phyloP scores from a whole-genome alignment of 148 eudicot species.

The Euryodendron excelsum region DNA sequence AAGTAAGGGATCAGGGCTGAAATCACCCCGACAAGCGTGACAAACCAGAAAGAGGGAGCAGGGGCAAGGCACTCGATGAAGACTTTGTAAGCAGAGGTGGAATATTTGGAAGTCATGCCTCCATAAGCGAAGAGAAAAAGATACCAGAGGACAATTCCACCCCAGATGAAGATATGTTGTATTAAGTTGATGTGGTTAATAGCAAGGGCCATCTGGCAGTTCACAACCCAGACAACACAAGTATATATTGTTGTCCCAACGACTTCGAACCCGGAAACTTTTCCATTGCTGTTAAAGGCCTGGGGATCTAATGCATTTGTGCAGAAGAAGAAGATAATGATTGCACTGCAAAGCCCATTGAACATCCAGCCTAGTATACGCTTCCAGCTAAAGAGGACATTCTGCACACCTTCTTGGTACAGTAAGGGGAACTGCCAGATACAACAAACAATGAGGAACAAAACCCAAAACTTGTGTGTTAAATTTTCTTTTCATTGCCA shows the following conservation, averaged over 20 bases:
- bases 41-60: constrained; percentile 56
- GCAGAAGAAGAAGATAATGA: constrained; percentile 78
- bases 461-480: not conserved
- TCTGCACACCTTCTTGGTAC: constrained; percentile 97
- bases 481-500: not conserved
- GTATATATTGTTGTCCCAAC: constrained; percentile 87
- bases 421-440: constrained; percentile 74
- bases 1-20: constrained; percentile 69
- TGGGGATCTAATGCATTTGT: constrained; percentile 48
- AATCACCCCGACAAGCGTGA: constrained; percentile 54
- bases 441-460: not conserved
- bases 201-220: constrained; percentile 88
- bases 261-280: constrained; percentile 50
- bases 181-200: constrained; percentile 81
- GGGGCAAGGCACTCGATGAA: constrained; percentile 72
- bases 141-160: constrained; percentile 75
- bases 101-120: constrained; percentile 39
- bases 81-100: constrained; percentile 68
- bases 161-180: constrained; percentile 88
- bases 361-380: constrained; percentile 95
- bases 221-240: constrained; percentile 82
- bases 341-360: constrained; percentile 65
- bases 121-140: constrained; percentile 68
- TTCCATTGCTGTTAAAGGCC: constrained; percentile 56
- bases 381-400: constrained; percentile 82